Evolutionary conservation across 1,284 basidiomycete genomes (phyloP), one percentile per base, ranked within the genome.

Genomic region (Ustilago hordei): DNA sequence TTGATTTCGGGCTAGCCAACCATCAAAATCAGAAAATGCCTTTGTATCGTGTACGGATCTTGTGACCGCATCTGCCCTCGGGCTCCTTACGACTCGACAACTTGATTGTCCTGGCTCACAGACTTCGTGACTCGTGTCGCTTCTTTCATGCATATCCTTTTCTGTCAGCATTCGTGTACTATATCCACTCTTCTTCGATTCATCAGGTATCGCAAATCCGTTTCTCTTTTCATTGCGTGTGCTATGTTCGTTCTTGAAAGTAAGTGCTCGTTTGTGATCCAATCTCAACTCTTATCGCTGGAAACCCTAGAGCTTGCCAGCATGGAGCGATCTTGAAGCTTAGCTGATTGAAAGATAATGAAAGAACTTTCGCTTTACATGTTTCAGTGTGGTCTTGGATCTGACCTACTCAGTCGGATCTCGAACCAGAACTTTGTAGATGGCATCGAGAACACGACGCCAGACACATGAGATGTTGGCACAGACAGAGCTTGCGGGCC

Each of bases 81-180:
- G 31, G 7, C n/a, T 50, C 28, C 13, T 23, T 31, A 23, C 13
- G 23, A 23, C 28, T 4, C 6, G 45, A 48, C 48, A 6, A 28
- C 31, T 12, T 19, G 7, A 45, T 45, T 45, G 23, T 45, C 41
- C 12, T 12, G 28, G 11, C 28, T 13, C 28, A 13, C 8, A 23
- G 7, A 7, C 45, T 50, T 34, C 2, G 6, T 13, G 28, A 50
- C 8, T 19, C 15, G 28, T 32, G 48, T 13, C 15, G 11, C 31
- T 31, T n/a, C 48, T 4, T 50, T 19, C 38, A 1, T 34, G 19
- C 23, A 55, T 31, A 28, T 31, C 28, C 55, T 15, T 35, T 9
- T 48, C 41, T 35, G 47, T 45, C 19, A 60, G 69, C 69, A 72
- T 57, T 36, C 50, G 45, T 72, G 69, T 72, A 72, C 60, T 64